Evolutionary conservation across 306 rosid species (phyloP).

Genomic region (Malus sieversii): DNA sequence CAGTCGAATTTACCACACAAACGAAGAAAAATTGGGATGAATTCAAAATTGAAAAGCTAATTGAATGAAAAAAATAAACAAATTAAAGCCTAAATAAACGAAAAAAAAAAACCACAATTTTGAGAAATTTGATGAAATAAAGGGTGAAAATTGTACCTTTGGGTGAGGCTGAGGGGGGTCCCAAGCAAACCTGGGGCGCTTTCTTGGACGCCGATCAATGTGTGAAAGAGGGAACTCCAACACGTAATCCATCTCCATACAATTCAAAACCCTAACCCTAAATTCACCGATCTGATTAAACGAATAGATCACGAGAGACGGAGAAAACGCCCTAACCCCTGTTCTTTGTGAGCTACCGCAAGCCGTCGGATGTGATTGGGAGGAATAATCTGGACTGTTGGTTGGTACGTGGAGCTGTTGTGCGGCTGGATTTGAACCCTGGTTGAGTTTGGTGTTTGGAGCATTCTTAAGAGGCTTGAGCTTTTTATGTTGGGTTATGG

Average conservation of each 20-base stretch:
- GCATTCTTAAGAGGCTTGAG: too few species aligned
- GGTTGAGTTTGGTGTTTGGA: constrained; percentile 17
- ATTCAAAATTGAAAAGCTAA: not conserved
- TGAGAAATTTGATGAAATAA: not conserved
- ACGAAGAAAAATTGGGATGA: not conserved
- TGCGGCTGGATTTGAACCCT: not conserved
- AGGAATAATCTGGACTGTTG: constrained; percentile 15
- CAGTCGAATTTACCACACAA: not conserved
- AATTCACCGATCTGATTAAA: constrained; percentile 9
- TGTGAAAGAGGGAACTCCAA: constrained; percentile 34
- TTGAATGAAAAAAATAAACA: not conserved
- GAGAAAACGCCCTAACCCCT: constrained; percentile 4
- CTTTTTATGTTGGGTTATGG: too few species aligned
- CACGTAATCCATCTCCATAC: constrained; percentile 38
- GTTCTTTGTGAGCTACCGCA: constrained; percentile 13
- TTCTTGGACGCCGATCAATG: constrained; percentile 49
- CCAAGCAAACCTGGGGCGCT: constrained; percentile 44
- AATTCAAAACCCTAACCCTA: constrained; percentile 17
- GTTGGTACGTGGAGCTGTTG: not conserved
- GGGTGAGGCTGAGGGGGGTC: constrained; percentile 35
- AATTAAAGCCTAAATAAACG: not conserved
- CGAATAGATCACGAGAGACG: not conserved
- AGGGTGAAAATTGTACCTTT: constrained; percentile 27
- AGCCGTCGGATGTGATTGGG: constrained; percentile 16
- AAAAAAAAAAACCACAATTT: not conserved